Conservation (phyloP, 192 early-diverging fungal species). For the Dimargaris xerosporica region DNA sequence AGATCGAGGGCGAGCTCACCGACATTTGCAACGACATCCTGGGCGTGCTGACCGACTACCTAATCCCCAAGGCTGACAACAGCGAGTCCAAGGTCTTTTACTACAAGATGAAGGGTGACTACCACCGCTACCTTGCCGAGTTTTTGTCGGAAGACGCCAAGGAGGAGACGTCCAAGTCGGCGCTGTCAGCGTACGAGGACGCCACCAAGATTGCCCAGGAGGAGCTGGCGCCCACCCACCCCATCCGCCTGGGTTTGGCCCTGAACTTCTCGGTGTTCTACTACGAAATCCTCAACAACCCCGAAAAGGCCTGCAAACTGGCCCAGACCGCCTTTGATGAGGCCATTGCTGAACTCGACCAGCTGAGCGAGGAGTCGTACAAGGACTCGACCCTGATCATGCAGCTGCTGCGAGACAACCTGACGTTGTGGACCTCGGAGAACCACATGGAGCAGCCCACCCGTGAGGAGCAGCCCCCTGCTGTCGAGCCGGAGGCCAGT, state of each 20-base stretch:
- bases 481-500: constrained; percentile 16
- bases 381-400: constrained; percentile 99
- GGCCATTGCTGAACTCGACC: constrained; percentile 98
- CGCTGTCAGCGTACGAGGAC: constrained; percentile 88
- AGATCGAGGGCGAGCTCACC: constrained; percentile 89
- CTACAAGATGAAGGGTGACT: constrained; percentile 99
- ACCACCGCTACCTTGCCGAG: constrained; percentile 98
- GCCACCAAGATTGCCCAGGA: constrained; percentile 91
- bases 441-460: constrained; percentile 17
- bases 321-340: constrained; percentile 86
- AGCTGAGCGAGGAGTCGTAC: constrained; percentile 96
- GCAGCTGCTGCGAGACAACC: constrained; percentile 97
- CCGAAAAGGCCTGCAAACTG: constrained; percentile 90
- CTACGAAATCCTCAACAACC: constrained; percentile 98
- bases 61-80: constrained; percentile 81
- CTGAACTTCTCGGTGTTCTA: constrained; percentile 99
- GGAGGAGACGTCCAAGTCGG: constrained; percentile 62
- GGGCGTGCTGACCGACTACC: constrained; percentile 70
- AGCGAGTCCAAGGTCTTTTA: constrained; percentile 99
- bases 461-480: constrained; percentile 16
- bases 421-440: constrained; percentile 98
- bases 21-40: constrained; percentile 96
- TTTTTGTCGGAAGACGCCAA: constrained; percentile 79
- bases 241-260: constrained; percentile 93
- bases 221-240: constrained; percentile 92